Conservation (phyloP, 164 flowering plant species). For the Tetrastigma voinierianum region DNA sequence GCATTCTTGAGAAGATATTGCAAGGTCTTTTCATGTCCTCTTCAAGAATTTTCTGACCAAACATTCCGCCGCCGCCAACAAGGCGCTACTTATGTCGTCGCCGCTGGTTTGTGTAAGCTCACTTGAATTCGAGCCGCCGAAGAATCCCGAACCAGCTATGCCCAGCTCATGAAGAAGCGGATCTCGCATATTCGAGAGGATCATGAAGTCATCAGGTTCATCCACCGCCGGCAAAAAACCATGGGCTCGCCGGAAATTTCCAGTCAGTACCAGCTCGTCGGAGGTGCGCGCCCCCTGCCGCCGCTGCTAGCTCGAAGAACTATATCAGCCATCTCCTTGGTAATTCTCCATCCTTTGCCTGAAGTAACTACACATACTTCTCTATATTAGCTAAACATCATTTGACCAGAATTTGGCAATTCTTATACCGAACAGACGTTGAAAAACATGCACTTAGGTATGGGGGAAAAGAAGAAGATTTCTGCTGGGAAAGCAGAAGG, state of each 20-base stretch:
- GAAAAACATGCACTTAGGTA: slow-evolving; percentile 15
- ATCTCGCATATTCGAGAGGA: slow-evolving; percentile 53
- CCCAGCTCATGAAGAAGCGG: slow-evolving; percentile 50
- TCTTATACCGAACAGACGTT: slow-evolving; percentile 17
- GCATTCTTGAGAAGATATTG: slow-evolving; percentile 60
- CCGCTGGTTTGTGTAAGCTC: not conserved
- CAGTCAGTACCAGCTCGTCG: slow-evolving; percentile 10
- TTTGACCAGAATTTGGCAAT: slow-evolving; percentile 7
- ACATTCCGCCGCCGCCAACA: not conserved
- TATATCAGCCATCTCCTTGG: slow-evolving; percentile 83
- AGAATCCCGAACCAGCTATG: slow-evolving; percentile 21
- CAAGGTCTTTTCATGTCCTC: slow-evolving; percentile 39
- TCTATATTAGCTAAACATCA: not conserved
- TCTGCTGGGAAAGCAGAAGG: slow-evolving; percentile 10
- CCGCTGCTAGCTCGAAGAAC: slow-evolving; percentile 58
- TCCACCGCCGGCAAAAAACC: slow-evolving; percentile 6
- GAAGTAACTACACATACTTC: slow-evolving; percentile 37
- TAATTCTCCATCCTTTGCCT: slow-evolving; percentile 50
- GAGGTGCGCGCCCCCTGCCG: slow-evolving; percentile 8
- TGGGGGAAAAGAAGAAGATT: slow-evolving; percentile 12
- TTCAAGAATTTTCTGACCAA: slow-evolving; percentile 24
- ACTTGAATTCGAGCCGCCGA: slow-evolving; percentile 18
- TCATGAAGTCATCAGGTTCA: slow-evolving; percentile 45
- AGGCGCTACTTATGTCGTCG: not conserved
- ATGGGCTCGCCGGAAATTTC: slow-evolving; percentile 33